Percentiles rank a stretch among this genome's conserved stretches.
Conservation (phyloP, 176 grass and related monocot species). For the Carex parvula region DNA sequence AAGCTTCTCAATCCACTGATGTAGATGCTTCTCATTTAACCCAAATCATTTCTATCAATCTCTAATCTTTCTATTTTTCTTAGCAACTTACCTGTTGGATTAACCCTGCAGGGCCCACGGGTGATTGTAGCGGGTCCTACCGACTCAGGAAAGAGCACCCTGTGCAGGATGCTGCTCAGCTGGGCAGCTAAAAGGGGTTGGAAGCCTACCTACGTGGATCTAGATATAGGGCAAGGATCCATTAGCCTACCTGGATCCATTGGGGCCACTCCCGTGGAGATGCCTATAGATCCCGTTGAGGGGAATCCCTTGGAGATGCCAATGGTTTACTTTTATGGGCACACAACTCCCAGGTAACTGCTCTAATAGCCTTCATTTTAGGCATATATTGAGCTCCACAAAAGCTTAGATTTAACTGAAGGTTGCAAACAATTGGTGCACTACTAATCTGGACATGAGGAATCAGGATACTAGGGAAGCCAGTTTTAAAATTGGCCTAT, state of each 20-base stretch:
- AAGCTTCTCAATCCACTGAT: conserved; percentile 42
- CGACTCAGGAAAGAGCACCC: conserved; percentile 92
- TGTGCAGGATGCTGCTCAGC: conserved; percentile 85
- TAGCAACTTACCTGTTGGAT: conserved; percentile 9
- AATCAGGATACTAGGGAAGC: neutral
- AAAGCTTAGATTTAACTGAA: neutral
- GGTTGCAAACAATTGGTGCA: neutral
- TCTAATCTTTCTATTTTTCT: neutral
- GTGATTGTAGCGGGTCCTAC: conserved; percentile 88
- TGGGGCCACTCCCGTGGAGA: conserved; percentile 85
- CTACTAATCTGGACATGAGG: neutral
- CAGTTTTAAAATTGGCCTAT: neutral
- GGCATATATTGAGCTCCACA: neutral
- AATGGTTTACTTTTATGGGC: conserved; percentile 76
- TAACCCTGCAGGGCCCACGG: conserved; percentile 54
- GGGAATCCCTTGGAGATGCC: conserved; percentile 98
- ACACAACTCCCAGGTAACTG: conserved; percentile 68
- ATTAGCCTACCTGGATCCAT: conserved; percentile 90
- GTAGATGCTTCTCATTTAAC: conserved; percentile 52
- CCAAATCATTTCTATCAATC: neutral
- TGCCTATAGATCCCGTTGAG: conserved; percentile 87
- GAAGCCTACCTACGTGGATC: conserved; percentile 90
- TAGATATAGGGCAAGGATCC: conserved; percentile 88
- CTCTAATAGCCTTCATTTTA: neutral
- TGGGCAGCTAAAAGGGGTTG: conserved; percentile 82